These are phyloP conservation scores for Avena sativa DNA, from an alignment of 176 grass and related monocot genomes.

Conservation along the genomic window DNA sequence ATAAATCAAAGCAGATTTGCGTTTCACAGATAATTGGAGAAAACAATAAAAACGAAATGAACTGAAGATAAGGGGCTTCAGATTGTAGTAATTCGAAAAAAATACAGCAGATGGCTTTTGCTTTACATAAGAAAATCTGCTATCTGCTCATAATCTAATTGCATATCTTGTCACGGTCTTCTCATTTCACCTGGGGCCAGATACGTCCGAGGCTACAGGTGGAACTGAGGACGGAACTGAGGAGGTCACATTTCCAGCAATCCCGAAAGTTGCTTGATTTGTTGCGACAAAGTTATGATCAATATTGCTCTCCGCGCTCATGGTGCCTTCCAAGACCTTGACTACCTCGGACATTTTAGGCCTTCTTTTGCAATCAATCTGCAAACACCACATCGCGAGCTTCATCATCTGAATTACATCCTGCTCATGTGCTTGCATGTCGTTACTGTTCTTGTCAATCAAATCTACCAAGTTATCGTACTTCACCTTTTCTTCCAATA, in stretches of 20 bases:
- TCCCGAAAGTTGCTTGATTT: not conserved
- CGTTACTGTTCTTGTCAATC: not conserved
- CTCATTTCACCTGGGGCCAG: too few relatives aligned
- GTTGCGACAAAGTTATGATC: conserved; percentile 33
- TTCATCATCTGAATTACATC: conserved; percentile 42
- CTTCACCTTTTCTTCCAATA: conserved; percentile 41
- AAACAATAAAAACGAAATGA: not conserved
- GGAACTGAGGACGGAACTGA: conserved; percentile 16
- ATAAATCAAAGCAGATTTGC: not conserved
- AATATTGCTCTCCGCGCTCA: conserved; percentile 26
- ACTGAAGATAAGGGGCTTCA: not conserved
- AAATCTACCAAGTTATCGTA: conserved; percentile 33
- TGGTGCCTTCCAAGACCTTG: conserved; percentile 52
- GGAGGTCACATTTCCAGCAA: not conserved
- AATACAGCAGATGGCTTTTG: not conserved
- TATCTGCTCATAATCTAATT: not conserved
- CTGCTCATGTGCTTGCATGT: conserved; percentile 24
- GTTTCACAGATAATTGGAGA: not conserved
- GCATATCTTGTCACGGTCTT: too few relatives aligned
- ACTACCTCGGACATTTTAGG: conserved; percentile 57
- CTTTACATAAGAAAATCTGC: not conserved
- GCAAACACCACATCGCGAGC: conserved; percentile 57
- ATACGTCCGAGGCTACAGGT: conserved; percentile 37
- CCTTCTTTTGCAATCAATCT: conserved; percentile 40
- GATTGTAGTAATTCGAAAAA: not conserved